Base-by-base conservation (phyloP, 108 stramenopile genomes). In the Pseudonitzschia pungens region DNA sequence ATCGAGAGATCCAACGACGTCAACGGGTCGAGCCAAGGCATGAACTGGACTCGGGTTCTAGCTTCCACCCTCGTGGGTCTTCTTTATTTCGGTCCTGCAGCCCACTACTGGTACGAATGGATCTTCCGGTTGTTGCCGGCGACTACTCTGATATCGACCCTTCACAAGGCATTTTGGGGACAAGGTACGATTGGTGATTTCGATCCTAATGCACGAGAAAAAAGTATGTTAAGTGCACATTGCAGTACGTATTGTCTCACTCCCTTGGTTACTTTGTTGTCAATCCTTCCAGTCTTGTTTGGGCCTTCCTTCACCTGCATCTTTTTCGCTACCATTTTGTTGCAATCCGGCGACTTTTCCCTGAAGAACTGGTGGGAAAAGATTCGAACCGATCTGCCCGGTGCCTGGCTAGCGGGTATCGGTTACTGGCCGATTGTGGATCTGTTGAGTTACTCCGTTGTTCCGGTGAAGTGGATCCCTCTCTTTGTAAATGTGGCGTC, bases 341-440 rank as follows among this genome's bases (percentile, higher is more conserved):
- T 90, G 28, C 86, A 91, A 66, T 20, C 74, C 31, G 83, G 87
- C 14, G 72, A 77, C 21, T 91, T 92, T 67, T 85, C 81, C 4
- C 24, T 92, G 3, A 48, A 70, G 24, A 73, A 59, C 4, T 92
- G 89, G 90, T 26, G 79, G n/a, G 26, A 62, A 28, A 96, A 93
- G 70, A 90, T 96, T 42, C 41, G 65, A 58, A 32, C 52, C 3
- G 95, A 96, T 72, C 77, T 96, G 36, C 89, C 91, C 1, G 87
- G 86, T 14, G 92, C 88, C 0, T 93, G 90, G 91, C 54, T 81
- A 44, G 80, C 86, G 0, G 95, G 95, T 29, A 48, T 80, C n/a
- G 87, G 86, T 33, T 96, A 84, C 76, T 96, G 95, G 95, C 95
- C 95, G 20, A 65, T 96, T 73, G 92, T 96, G 36, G 95, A 96